phyloP scores from a whole-genome alignment of 2,329 filamentous ascomycete species.

The Neopestalotiopsis clavispora region DNA sequence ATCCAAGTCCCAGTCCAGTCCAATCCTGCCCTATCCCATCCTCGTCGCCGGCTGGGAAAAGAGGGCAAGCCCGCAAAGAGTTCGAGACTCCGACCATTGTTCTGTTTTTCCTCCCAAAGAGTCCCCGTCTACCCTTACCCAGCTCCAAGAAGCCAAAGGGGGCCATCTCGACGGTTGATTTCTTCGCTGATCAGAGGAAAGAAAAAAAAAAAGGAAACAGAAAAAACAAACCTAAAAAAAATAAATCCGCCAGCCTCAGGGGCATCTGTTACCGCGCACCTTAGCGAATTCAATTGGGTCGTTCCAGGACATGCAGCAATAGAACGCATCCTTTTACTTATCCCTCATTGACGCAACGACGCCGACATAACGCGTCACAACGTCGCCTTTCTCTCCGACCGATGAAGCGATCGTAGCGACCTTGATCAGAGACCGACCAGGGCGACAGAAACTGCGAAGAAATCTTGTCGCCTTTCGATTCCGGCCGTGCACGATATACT shows the following conservation, averaged over 20 bases:
- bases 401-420: conserved; percentile 1
- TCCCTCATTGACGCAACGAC: conserved; percentile 1
- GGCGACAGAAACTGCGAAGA: neutral
- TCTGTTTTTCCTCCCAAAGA: neutral
- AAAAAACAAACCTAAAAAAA: neutral
- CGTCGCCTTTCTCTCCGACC: conserved; percentile 4
- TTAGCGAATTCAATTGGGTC: neutral
- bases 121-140: conserved; percentile 3
- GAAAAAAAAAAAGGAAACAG: neutral
- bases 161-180: neutral
- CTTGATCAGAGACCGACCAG: neutral
- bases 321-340: neutral
- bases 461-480: neutral
- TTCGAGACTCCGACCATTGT: conserved; percentile 1
- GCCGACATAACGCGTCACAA: neutral
- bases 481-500: neutral
- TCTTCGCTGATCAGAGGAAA: neutral
- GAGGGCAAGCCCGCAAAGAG: neutral
- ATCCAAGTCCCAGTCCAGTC: neutral
- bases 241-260: neutral
- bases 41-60: too few species aligned
- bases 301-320: neutral
- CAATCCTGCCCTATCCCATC: conserved; percentile 1
- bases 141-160: neutral
- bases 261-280: neutral